Evolutionary conservation across 768 basidiomycete species (phyloP).

Genomic region (Mycena filopes): DNA sequence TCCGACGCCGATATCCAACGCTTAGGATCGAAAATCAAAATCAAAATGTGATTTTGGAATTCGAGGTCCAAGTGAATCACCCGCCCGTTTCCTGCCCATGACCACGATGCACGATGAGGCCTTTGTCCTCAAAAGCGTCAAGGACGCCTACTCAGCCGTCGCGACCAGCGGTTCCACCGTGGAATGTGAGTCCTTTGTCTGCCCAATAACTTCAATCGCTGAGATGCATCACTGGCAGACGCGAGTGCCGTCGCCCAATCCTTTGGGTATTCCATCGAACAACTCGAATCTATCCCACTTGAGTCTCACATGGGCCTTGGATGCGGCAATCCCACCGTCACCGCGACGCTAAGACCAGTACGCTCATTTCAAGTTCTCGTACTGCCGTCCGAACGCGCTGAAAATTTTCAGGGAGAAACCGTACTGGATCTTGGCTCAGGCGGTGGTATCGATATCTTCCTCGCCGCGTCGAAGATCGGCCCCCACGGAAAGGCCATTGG

Average conservation of each 20-base stretch:
- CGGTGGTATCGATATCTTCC: slow-evolving; percentile 65
- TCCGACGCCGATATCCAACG: no score
- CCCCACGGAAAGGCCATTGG: slow-evolving; percentile 62
- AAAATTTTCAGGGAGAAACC: slow-evolving; percentile 56
- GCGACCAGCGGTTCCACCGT: slow-evolving; percentile 40
- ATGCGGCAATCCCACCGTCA: slow-evolving; percentile 66
- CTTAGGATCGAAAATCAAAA: no score
- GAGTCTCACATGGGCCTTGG: slow-evolving; percentile 61
- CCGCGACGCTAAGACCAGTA: slow-evolving; percentile 59
- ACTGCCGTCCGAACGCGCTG: no score
- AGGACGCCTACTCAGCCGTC: no score
- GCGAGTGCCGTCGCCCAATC: slow-evolving; percentile 50
- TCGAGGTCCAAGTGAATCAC: background rate
- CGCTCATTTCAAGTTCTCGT: no score
- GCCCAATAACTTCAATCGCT: no score
- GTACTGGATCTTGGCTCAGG: slow-evolving; percentile 69
- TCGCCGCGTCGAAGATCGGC: slow-evolving; percentile 63
- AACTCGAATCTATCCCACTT: slow-evolving; percentile 54
- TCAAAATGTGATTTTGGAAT: slow-evolving; percentile 20
- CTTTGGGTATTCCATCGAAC: slow-evolving; percentile 59
- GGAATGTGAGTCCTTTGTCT: slow-evolving; percentile 31
- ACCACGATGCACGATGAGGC: slow-evolving; percentile 10
- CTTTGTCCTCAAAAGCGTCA: slow-evolving; percentile 40
- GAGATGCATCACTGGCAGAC: slow-evolving; percentile 37
- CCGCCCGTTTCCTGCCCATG: background rate